Base-by-base conservation (phyloP, 306 rosid genomes). In the Lathyrus tuberosus region DNA sequence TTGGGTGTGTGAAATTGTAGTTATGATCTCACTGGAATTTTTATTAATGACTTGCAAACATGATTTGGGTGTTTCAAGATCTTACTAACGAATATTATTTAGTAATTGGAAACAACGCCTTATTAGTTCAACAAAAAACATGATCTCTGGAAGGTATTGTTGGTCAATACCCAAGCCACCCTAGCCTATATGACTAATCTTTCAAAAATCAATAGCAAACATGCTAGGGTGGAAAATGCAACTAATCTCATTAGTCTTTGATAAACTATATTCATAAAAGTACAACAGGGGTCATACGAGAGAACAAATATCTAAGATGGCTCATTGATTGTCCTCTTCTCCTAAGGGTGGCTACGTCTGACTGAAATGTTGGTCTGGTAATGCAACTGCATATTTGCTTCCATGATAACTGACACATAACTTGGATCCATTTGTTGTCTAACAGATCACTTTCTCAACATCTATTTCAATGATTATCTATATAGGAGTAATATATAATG, bases 1-100 rank as follows among this genome's bases (percentile, higher is more conserved):
- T 63, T 49, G 5, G 17, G 78, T 61, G 62, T 48, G 61, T 37
- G 37, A 57, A 33, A 15, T 54, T 14, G 47, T 59, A 42, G 51
- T 62, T 40, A 51, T 51, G 28, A 52, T 62, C 65, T 67, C 28
- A 49, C 31, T 26, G 38, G 33, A 46, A 22, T 28, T 52, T 69
- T 18, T 67, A 49, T 88, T 67, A 88, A 86, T 78, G 77, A 20
- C 26, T 77, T 94, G 72, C 88, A 88, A 97, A 97, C 89, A 82
- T 76, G 86, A n/a, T n/a, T n/a, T n/a, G n/a, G n/a, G 67, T 62
- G 52, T 54, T 65, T 37, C 62, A 42, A 37, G 51, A 38, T 72
- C 67, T 56, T 52, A 62, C 46, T 26, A 5, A 12, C 30, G 49
- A 61, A 79, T 62, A 15, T 60, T 41, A 65, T 54, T 61, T 70